Evolutionary conservation across 257 asterid species (phyloP), one percentile per base, ranked within the genome.

Genomic region (Haberlea rhodopensis): DNA sequence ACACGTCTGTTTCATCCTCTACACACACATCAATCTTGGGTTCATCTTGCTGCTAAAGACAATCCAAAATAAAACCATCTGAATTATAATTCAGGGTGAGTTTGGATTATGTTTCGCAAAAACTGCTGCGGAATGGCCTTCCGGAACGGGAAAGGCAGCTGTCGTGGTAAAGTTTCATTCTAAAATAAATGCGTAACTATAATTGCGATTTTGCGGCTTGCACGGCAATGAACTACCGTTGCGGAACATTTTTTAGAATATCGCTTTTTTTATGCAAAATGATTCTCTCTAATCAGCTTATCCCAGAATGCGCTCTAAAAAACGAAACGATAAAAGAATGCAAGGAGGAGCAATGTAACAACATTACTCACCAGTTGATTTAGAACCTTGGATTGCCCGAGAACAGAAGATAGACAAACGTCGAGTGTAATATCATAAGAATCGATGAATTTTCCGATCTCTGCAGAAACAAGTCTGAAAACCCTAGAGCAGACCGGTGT

Each of bases 371-470:
- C 96, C 75, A 73, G 13, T 58, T 81, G 78, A 64, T 73, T 84
- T 20, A 87, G 80, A 22, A 71, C 72, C 62, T 75, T 78, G 22
- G 88, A 63, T 74, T 90, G 96, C 59, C 67, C 67, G 15, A 65
- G 60, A 26, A 81, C 79, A 2, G 95, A 78, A 0, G 89, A 83
- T 67, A 86, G 69, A 58, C 97, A 90, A 18, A 88, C 95, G 37
- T 90, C 97, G 7, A 84, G 80, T 31, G 89, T 84, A 45, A 90
- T 87, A 25, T 90, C 96, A 32, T 87, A 88, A 0, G 73, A 64
- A 22, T 86, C 76, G 3, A 90, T 6, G 51, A 71, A 82, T 46
- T 67, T 67, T 32, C 85, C 69, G 8, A 78, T 68, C 72, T 83
- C 88, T 0, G 72, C 55, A 3, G 75, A 65, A 56, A 73, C 84